Evolutionary conservation across 257 asterid species (phyloP), one percentile per base, ranked within the genome.

Genomic region (Fraxinus cuspidata): DNA sequence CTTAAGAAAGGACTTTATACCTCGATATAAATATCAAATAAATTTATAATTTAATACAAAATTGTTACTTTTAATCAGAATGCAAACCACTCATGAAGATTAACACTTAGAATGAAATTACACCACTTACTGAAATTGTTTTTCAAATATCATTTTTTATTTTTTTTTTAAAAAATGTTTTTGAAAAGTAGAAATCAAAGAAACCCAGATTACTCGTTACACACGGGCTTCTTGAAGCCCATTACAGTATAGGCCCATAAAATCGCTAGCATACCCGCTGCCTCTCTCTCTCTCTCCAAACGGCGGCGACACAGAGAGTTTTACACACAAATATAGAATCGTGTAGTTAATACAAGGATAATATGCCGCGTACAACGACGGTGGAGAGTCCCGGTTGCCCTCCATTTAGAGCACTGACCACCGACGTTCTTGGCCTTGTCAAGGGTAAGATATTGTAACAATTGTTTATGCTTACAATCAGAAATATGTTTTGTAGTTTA

Each of bases 371-470:
- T 32, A 94, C 97, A 4, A 87, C 90, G 35, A 87, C 93, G 56
- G 37, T 88, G 79, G 98, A 92, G 79, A 81, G 81, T 81, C 88
- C 92, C 31, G 96, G 95, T 49, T 92, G 96, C 83, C 97, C 98
- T 67, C 87, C 96, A 7, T 85, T 94, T 28, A 92, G 98, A 84
- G 97, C 95, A 65, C 49, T 94, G 73, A 88, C 97, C 56, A 84
- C 85, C 77, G 98, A 94, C 66, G 85, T 81, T 77, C 97, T 94
- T 60, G 98, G 98, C 74, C 90, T 94, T 44, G 88, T 91, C 72
- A 94, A 94, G 89, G 98, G 98, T 93, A 58, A 66, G 23, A 21
- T 56, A 19, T 27, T 25, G 18, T 66, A 47, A 29, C 16, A 74
- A 5, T 16, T 35, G 5, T 28, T 53, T 76, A 5, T 76, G 8